Conservation (phyloP, 192 early-diverging fungal genomes). For the Pilaira anomala region DNA sequence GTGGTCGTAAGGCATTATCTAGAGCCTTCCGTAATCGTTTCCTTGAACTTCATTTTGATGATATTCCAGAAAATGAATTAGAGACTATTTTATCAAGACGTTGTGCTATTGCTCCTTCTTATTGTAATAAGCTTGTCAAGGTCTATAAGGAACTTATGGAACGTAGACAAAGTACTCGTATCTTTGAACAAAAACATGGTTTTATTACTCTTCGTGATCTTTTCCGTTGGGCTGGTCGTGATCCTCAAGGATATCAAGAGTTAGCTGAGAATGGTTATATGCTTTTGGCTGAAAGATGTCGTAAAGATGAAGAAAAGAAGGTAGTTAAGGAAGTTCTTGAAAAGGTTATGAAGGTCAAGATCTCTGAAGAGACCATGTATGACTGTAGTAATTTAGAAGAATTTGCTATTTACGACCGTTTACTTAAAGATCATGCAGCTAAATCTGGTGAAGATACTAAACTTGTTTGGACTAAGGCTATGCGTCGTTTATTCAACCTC, state of each 20-base stretch:
- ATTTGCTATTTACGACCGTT: conserved; percentile 46
- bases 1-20: conserved; percentile 93
- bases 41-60: conserved; percentile 94
- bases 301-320: conserved; percentile 75
- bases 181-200: conserved; percentile 92
- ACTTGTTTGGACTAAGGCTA: conserved; percentile 93
- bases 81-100: conserved; percentile 83
- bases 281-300: conserved; percentile 87
- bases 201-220: conserved; percentile 96
- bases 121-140: conserved; percentile 78
- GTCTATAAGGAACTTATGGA: conserved; percentile 82
- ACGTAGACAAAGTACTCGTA: conserved; percentile 71
- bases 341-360: conserved; percentile 67
- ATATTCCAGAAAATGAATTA: conserved; percentile 91
- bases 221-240: conserved; percentile 95
- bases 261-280: conserved; percentile 95
- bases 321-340: conserved; percentile 84
- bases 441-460: conserved; percentile 33
- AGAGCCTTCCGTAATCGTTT: conserved; percentile 98
- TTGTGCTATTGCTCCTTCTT: conserved; percentile 84
- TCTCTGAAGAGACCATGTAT: conserved; percentile 64
- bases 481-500: conserved; percentile 85
- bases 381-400: conserved; percentile 49
- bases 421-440: conserved; percentile 23
- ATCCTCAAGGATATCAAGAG: conserved; percentile 69